Evolutionary conservation across 2,329 filamentous ascomycete species (phyloP).

Genomic region (Ophiostoma triangulosporum): DNA sequence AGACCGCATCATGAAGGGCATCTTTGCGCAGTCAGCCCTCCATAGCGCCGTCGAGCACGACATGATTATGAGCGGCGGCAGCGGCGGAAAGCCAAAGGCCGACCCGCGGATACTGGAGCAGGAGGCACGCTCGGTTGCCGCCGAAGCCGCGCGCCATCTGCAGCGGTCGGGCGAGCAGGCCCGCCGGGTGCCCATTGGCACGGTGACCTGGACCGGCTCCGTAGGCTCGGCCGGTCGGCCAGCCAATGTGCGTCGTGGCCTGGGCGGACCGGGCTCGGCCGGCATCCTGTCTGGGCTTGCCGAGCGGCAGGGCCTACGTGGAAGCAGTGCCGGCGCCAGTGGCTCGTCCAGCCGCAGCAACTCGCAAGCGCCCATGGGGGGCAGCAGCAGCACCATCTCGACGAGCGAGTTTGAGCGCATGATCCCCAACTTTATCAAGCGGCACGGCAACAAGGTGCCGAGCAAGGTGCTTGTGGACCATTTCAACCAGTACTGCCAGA

Average conservation of each 20-base stretch:
- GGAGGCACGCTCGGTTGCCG: constrained; percentile 69
- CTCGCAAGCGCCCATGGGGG: not conserved
- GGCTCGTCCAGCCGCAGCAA: constrained; percentile 33
- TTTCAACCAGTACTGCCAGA: constrained; percentile 69
- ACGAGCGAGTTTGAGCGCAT: constrained; percentile 51
- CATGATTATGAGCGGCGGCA: constrained; percentile 68
- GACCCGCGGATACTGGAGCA: constrained; percentile 67
- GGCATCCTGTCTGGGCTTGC: constrained; percentile 44
- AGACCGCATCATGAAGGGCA: constrained; percentile 71
- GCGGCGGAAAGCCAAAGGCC: constrained; percentile 51
- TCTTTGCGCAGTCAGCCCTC: constrained; percentile 75
- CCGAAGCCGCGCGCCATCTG: constrained; percentile 63
- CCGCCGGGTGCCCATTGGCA: constrained; percentile 60
- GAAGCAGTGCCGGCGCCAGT: constrained; percentile 14
- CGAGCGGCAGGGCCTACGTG: constrained; percentile 38
- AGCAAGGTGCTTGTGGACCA: constrained; percentile 82
- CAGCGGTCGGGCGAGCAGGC: constrained; percentile 61
- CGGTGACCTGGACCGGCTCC: constrained; percentile 86
- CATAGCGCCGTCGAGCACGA: constrained; percentile 92
- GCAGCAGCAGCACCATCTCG: constrained; percentile 19
- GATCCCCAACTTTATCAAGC: constrained; percentile 66
- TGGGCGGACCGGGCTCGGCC: constrained; percentile 35
- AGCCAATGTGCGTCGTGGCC: constrained; percentile 31
- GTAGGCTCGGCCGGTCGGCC: constrained; percentile 66
- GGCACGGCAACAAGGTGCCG: constrained; percentile 64